Conservation (phyloP, 2,329 filamentous ascomycete genomes). For the Fusarium devonianum region DNA sequence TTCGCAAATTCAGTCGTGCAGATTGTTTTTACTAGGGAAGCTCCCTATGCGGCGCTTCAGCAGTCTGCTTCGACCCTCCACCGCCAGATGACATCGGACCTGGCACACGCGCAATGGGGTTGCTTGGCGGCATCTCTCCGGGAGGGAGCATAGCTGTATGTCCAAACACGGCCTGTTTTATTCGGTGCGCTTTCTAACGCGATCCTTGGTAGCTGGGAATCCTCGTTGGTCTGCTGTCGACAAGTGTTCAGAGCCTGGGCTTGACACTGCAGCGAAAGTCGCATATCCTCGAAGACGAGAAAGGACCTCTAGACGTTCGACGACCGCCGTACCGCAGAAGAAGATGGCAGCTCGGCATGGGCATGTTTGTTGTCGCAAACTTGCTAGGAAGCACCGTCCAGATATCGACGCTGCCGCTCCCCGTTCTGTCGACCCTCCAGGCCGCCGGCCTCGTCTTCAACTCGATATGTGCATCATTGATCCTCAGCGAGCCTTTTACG, state of each 20-base stretch:
- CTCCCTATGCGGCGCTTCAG: conserved; percentile 39
- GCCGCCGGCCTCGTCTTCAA: conserved; percentile 98
- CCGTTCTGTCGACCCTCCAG: conserved; percentile 93
- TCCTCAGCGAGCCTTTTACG: conserved; percentile 93
- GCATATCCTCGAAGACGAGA: conserved; percentile 96
- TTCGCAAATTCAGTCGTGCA: conserved; percentile 10
- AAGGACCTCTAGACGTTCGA: conserved; percentile 77
- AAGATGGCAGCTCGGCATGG: conserved; percentile 97
- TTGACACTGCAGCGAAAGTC: conserved; percentile 97
- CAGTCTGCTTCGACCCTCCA: conserved; percentile 31
- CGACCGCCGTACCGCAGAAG: conserved; percentile 88
- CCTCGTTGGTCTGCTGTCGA: conserved; percentile 89
- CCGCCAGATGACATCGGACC: conserved; percentile 57
- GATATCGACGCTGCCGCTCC: conserved; percentile 93
- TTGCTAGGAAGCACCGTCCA: conserved; percentile 95
- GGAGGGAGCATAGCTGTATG: conserved; percentile 79
- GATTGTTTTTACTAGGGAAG: conserved; percentile 4
- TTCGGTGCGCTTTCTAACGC: too few species aligned
- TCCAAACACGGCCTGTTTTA: conserved; percentile 28
- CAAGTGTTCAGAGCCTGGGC: conserved; percentile 92
- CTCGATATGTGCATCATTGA: conserved; percentile 93
- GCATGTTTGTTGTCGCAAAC: conserved; percentile 95
- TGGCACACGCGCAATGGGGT: conserved; percentile 66
- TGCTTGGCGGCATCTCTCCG: conserved; percentile 77
- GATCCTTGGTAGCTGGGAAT: conserved; percentile 75